Evolutionary conservation across 176 grass and related monocot species (phyloP), one percentile per base, ranked within the genome.

Genomic region (Puccinellia tenuiflora): DNA sequence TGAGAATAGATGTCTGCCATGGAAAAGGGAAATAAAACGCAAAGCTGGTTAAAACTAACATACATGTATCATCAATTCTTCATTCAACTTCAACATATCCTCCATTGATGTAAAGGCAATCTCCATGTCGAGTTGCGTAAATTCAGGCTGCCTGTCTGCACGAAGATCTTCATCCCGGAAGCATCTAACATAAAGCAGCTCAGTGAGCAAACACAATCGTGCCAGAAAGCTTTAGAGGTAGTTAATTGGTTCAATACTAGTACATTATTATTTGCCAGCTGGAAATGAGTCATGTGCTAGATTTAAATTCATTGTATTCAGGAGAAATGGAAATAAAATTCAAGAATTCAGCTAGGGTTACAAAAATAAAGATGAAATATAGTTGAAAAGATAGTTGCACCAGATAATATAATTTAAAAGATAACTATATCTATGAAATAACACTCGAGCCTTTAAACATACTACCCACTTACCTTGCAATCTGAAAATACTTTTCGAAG

Each of bases 121-220:
- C 81, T 98, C 96, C 96, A 98, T 98, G 93, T 98, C 96, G 47
- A 98, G 90, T 81, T 98, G 93, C 39, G 96, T 98, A 66, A 98
- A 98, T 75, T 98, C 96, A 24, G 96, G 96, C 51, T 98, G 92
- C 70, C 96, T 98, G 43, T 98, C 96, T 3, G 96, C 96, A 60
- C 96, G 88, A 68, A 98, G 70, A 93, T 98, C 96, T 94, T 98
- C 92, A 88, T 98, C 96, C 68, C 92, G 91, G 83, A 98, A 98
- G 80, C 96, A 98, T 89, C 96, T 95, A 45, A 72, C 57, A 81
- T 78, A 66, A 85, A 86, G 66, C 24, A 79, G 24, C 63, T 75
- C 17, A 42, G n/a, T 82, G 45, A 85, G 68, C 65, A 24, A 47
- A 73, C n/a, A 54, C 24, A 79, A 68, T 39, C 5, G 34, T 62